Percentiles rank a stretch among this genome's conserved stretches.
These are phyloP conservation scores for Hortiboletus campestris DNA, from an alignment of 768 basidiomycete species.

Conservation along the genomic window DNA sequence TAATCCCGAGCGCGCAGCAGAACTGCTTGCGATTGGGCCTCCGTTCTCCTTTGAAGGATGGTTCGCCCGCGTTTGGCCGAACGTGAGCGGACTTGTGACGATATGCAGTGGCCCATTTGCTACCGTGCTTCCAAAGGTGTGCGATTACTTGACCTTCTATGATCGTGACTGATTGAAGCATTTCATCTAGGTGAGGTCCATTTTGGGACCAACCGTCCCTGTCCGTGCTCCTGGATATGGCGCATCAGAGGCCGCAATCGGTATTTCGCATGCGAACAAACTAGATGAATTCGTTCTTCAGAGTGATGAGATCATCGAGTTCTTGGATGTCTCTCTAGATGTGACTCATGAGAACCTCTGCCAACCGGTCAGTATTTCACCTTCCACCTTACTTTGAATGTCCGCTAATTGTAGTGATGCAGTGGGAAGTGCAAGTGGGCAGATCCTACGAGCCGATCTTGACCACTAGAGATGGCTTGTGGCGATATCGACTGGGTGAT, in stretches of 20 bases:
- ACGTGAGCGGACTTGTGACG: background rate
- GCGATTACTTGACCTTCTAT: background rate
- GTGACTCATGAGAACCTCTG: constrained; percentile 9
- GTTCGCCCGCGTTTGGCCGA: constrained; percentile 16
- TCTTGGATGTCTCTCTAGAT: constrained; percentile 12
- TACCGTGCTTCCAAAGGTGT: constrained; percentile 11
- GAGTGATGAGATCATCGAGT: constrained; percentile 12
- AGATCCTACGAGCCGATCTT: constrained; percentile 19
- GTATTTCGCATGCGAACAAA: background rate
- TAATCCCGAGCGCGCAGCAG: constrained; percentile 15
- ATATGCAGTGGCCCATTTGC: constrained; percentile 13
- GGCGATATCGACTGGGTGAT: constrained; percentile 24
- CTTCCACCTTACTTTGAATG: background rate
- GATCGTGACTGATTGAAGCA: background rate
- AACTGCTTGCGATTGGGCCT: constrained; percentile 12
- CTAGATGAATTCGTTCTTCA: constrained; percentile 9
- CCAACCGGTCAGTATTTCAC: constrained; percentile 8
- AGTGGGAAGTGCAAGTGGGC: constrained; percentile 21
- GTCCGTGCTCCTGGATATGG: constrained; percentile 8
- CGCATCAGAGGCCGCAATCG: constrained; percentile 10
- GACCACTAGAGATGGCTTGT: constrained; percentile 22
- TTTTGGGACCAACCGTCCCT: constrained; percentile 5
- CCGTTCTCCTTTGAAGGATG: constrained; percentile 15
- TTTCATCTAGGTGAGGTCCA: constrained; percentile 7
- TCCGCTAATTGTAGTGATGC: background rate